A percentile compares a stretch with the other conserved stretches of the same genome.
Conservation (phyloP, 2,329 filamentous ascomycete genomes). For the Cytospora piceicola region DNA sequence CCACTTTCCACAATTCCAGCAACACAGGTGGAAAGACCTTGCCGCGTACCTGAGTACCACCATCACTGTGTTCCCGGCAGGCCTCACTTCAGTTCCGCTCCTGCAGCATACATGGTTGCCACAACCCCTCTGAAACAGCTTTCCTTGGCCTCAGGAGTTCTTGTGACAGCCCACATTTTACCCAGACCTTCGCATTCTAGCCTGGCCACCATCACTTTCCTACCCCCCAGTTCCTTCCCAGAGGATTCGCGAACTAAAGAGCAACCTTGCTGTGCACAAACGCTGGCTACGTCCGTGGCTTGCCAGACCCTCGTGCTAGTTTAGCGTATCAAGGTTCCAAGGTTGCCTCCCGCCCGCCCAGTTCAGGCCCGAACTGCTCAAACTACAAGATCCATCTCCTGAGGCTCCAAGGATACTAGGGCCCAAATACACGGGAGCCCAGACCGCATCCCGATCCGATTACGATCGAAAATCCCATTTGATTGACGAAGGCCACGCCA, state of each 20-base stretch:
- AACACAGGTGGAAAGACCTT: conserved; percentile 12
- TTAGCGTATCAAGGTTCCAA: conserved; percentile 17
- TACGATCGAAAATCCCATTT: conserved; percentile 26
- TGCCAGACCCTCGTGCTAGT: conserved; percentile 12
- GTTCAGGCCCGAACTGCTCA: conserved; percentile 23
- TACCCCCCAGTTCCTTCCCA: conserved; percentile 1
- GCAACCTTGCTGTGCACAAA: conserved; percentile 9
- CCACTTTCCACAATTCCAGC: conserved; percentile 10
- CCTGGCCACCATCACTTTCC: conserved; percentile 17
- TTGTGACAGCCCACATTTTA: conserved; percentile 31
- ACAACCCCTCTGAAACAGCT: conserved; percentile 42
- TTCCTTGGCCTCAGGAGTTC: conserved; percentile 33
- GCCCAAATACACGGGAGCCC: conserved; percentile 22
- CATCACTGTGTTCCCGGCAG: conserved; percentile 28
- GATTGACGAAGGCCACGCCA: conserved; percentile 26
- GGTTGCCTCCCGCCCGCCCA: conserved; percentile 13
- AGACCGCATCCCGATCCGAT: conserved; percentile 28
- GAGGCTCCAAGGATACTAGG: conserved; percentile 23
- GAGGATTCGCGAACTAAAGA: conserved; percentile 13
- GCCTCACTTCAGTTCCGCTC: conserved; percentile 34
- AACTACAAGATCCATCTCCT: conserved; percentile 20
- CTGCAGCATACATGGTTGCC: conserved; percentile 36
- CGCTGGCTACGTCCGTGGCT: conserved; percentile 13
- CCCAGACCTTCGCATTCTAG: conserved; percentile 20
- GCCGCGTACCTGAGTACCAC: background rate